Evolutionary conservation across 257 asterid genomes (phyloP).

Genomic region (Scutellaria barbata): DNA sequence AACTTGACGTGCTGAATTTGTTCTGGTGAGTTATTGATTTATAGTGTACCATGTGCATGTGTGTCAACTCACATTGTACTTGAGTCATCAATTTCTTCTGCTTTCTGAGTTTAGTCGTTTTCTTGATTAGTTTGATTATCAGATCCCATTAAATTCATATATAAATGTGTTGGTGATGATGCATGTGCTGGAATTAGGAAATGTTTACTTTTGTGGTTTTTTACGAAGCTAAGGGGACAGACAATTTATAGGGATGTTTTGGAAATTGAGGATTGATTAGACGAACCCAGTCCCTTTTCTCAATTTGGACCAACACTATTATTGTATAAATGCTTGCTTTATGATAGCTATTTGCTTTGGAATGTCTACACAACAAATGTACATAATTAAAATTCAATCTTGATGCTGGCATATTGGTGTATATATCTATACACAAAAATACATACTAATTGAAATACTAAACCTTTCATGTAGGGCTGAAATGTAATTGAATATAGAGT

Average conservation of each 20-base stretch:
- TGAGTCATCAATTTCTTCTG: neutral
- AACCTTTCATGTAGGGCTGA: no score
- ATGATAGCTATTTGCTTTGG: neutral
- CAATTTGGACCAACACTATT: neutral
- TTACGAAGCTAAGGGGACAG: neutral
- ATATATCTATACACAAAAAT: no score
- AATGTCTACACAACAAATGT: no score
- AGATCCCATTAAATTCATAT: neutral
- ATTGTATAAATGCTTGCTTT: neutral
- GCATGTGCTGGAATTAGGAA: constrained; percentile 19
- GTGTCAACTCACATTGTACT: neutral
- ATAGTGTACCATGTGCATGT: neutral
- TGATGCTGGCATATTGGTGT: no score
- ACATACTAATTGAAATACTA: no score
- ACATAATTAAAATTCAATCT: no score
- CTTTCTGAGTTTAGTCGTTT: constrained; percentile 14
- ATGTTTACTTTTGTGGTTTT: neutral
- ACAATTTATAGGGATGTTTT: neutral
- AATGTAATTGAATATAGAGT: no score
- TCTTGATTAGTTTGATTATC: constrained; percentile 23
- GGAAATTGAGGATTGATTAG: neutral
- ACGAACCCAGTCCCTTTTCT: neutral
- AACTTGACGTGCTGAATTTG: neutral
- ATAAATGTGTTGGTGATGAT: neutral
- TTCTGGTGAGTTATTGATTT: constrained; percentile 9